Evolutionary conservation across 257 asterid species (phyloP).

Genomic region (Hygrophila difformis): DNA sequence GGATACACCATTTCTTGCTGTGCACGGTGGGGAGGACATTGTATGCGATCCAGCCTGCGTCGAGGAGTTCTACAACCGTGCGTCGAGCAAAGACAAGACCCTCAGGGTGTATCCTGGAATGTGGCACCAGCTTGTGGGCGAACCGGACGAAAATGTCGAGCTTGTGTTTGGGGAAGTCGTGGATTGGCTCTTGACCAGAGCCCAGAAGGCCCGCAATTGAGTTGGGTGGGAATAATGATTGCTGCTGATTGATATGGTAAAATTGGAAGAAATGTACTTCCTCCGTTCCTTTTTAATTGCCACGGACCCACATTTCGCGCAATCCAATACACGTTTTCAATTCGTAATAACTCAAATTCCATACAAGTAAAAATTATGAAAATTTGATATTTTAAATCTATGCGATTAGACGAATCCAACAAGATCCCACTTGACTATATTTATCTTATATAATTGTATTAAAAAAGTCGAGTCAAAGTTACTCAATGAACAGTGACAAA

Average conservation of each 20-base stretch:
- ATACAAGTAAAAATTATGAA: too few relatives aligned
- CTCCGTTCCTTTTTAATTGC: too few relatives aligned
- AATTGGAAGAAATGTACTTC: too few relatives aligned
- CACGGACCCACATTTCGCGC: too few relatives aligned
- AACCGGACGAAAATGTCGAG: slow-evolving; percentile 70
- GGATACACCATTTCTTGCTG: slow-evolving; percentile 60
- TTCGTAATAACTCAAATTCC: too few relatives aligned
- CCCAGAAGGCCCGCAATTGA: slow-evolving; percentile 13
- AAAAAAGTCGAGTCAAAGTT: too few relatives aligned
- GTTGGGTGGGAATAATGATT: neutral
- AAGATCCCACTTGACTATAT: too few relatives aligned
- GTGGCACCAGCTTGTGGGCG: slow-evolving; percentile 94
- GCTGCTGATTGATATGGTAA: neutral
- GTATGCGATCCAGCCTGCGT: slow-evolving; percentile 59
- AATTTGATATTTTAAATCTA: too few relatives aligned
- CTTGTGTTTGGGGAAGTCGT: slow-evolving; percentile 68
- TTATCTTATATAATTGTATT: too few relatives aligned
- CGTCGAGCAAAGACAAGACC: slow-evolving; percentile 68
- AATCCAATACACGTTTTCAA: too few relatives aligned
- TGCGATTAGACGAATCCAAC: too few relatives aligned
- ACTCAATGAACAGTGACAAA: too few relatives aligned
- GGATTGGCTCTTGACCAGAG: slow-evolving; percentile 58
- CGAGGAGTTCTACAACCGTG: slow-evolving; percentile 46
- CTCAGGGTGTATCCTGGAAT: slow-evolving; percentile 63
- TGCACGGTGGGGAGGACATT: slow-evolving; percentile 71